These are phyloP conservation scores for Annulohypoxylon moriforme DNA, from an alignment of 495 filamentous ascomycete genomes.

Conservation along the genomic window DNA sequence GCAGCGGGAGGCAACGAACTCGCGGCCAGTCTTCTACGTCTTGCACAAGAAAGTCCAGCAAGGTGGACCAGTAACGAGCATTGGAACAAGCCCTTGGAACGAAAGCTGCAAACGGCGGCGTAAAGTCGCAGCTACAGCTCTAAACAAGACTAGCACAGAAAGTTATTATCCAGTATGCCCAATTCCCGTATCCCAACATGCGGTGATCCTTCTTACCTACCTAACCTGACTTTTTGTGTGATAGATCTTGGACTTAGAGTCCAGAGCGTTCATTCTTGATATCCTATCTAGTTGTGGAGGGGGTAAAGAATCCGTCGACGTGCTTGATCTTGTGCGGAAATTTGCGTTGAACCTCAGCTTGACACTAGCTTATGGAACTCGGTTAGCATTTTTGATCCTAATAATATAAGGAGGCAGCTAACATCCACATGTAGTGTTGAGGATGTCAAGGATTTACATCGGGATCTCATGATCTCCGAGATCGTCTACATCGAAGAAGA, in stretches of 20 bases:
- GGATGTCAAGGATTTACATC: conserved; percentile 60
- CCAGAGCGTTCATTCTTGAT: conserved; percentile 72
- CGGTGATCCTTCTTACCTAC: background rate
- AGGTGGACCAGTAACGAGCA: conserved; percentile 74
- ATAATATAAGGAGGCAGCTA: background rate
- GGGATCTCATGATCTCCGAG: conserved; percentile 69
- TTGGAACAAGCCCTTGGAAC: conserved; percentile 81
- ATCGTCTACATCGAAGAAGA: conserved; percentile 73
- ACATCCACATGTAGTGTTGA: conserved; percentile 52
- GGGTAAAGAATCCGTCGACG: conserved; percentile 70
- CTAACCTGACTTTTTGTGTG: background rate
- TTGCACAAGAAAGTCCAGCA: conserved; percentile 73
- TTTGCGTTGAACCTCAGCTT: conserved; percentile 75
- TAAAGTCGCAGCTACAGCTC: conserved; percentile 76
- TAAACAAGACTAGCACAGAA: conserved; percentile 75
- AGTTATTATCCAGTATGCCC: conserved; percentile 69
- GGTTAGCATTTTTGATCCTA: conserved; percentile 36
- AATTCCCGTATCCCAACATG: background rate
- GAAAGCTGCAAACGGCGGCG: conserved; percentile 76
- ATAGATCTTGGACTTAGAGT: conserved; percentile 74
- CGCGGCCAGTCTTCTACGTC: conserved; percentile 75
- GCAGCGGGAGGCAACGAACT: conserved; percentile 77
- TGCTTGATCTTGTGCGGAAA: conserved; percentile 72
- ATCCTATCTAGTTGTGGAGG: conserved; percentile 68
- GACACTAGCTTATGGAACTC: conserved; percentile 73